These are phyloP conservation scores for Salvia splendens DNA, from an alignment of 257 asterid genomes.

Conservation along the genomic window DNA sequence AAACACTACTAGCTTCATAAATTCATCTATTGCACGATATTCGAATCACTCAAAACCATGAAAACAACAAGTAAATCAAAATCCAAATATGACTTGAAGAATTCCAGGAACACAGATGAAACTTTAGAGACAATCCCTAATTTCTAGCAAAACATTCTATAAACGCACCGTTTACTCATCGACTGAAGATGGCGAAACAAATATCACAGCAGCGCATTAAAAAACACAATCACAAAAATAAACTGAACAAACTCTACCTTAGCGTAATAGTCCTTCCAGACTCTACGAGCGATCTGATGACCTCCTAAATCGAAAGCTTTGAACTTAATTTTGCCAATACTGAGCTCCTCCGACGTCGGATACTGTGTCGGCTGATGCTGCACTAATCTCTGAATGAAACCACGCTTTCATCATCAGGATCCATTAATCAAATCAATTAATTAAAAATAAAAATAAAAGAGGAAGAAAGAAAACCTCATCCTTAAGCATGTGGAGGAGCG, in stretches of 20 bases:
- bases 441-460: neutral
- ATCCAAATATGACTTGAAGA: neutral
- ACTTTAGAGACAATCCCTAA: neutral
- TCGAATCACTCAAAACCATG: neutral
- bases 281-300: constrained; percentile 87
- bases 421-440: constrained; percentile 1
- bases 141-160: neutral
- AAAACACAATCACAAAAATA: neutral
- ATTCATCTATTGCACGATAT: neutral
- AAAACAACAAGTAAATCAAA: constrained; percentile 9
- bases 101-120: constrained; percentile 14
- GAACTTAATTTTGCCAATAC: constrained; percentile 80
- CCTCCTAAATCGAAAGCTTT: constrained; percentile 86
- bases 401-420: constrained; percentile 19
- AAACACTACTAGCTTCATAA: neutral
- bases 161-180: neutral
- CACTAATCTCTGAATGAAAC: constrained; percentile 58
- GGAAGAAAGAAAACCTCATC: constrained; percentile 51
- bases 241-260: constrained; percentile 45
- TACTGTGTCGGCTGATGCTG: constrained; percentile 85
- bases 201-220: too few species aligned
- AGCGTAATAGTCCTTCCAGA: constrained; percentile 84
- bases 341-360: constrained; percentile 81
- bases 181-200: neutral
- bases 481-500: constrained; percentile 84